Evolutionary conservation across 164 flowering plant species (phyloP), one percentile per base, ranked within the genome.

Genomic region (Chimonanthus praecox): DNA sequence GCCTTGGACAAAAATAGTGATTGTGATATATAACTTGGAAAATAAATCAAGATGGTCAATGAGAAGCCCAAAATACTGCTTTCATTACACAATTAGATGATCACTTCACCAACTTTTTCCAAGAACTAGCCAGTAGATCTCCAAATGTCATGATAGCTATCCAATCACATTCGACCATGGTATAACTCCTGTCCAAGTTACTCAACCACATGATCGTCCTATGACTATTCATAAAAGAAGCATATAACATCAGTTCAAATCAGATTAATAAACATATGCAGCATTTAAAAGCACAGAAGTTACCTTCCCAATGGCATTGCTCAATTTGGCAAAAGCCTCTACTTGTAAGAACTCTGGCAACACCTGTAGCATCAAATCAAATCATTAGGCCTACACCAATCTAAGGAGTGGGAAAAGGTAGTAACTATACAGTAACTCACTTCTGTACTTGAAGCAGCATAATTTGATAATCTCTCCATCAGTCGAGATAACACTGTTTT

Each of bases 311-410:
- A 95, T 95, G 67, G 97, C 96, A 85, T 80, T 85, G 82, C 89
- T 95, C 78, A 95, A 80, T 81, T 93, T 95, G 2, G 97, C 78
- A 82, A 95, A 95, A 76, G 99, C 99, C 79, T 95, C 98, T 48
- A 93, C 99, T 86, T 92, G 98, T 76, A 95, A 80, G 81, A 95
- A 95, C 75, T 95, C 97, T 68, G 98, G 97, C 69, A 95, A 80
- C 6, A 89, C 96, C 94, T 90, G 85, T 74, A 84, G 13, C 67
- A 68, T 4, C 54, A 70, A 68, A 67, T 33, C 33, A 33, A 33
- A 33, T 33, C 49, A 71, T 67, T 58, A 80, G 73, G 47, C 47
- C 48, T 49, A 69, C 60, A 67, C 11, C 33, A 64, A 69, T 68
- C 54, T n/a, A 58, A 48, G 47, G 71, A 49, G 62, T 16, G 47